Evolutionary conservation across 257 asterid genomes (phyloP).

Genomic region (Capsicum rhomboideum): DNA sequence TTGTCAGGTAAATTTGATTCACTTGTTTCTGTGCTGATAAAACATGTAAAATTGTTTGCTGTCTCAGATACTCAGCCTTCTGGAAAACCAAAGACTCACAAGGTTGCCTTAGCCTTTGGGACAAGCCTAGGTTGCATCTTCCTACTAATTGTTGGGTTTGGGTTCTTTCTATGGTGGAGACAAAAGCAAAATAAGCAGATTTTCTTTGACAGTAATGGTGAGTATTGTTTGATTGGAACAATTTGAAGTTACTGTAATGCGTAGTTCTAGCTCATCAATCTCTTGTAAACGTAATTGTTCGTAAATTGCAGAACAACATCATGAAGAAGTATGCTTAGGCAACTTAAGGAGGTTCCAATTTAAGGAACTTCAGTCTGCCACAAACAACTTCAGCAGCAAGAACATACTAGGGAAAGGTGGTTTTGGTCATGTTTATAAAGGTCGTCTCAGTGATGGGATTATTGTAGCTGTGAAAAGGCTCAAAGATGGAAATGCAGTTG

Average conservation of each 20-base stretch:
- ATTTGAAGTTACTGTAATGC: not conserved
- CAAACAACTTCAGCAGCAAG: conserved; percentile 83
- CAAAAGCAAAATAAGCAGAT: conserved; percentile 66
- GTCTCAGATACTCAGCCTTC: conserved; percentile 34
- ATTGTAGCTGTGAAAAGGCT: conserved; percentile 89
- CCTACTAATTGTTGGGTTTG: conserved; percentile 62
- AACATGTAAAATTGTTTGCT: too few relatives aligned
- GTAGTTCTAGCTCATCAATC: not conserved
- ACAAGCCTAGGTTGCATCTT: conserved; percentile 74
- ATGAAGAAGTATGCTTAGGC: conserved; percentile 64
- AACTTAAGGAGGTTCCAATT: conserved; percentile 68
- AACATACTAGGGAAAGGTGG: conserved; percentile 93
- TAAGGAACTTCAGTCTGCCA: conserved; percentile 72
- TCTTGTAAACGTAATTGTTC: not conserved
- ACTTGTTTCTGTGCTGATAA: not conserved
- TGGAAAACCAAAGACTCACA: conserved; percentile 32
- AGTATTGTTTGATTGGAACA: not conserved
- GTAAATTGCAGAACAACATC: conserved; percentile 47
- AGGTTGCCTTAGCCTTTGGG: conserved; percentile 68
- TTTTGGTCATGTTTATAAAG: conserved; percentile 84
- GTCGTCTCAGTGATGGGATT: conserved; percentile 64
- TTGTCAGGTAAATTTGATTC: not conserved
- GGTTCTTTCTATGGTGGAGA: conserved; percentile 81
- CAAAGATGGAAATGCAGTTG: conserved; percentile 60
- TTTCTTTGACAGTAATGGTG: conserved; percentile 59